Evolutionary conservation across 1,284 basidiomycete species (phyloP), one percentile per base, ranked within the genome.

Genomic region (Puccinia polysora): DNA sequence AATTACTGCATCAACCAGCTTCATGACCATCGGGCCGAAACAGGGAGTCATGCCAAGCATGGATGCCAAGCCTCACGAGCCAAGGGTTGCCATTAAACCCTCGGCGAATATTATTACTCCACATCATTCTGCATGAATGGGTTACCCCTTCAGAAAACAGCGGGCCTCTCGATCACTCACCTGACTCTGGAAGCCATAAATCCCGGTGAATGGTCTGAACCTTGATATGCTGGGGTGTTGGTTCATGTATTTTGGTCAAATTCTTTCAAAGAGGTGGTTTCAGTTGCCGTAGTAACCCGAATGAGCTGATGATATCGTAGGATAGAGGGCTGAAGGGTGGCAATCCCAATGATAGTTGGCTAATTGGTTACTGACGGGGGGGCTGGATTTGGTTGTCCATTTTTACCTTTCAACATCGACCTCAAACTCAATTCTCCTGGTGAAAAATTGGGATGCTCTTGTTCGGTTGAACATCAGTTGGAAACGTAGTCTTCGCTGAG

Each of bases 401-500:
- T 63, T 63, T 40, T 63, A 63, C 47, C 12, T 18, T 52, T 18
- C 23, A 25, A 52, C 20, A 25, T 7, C 8, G 7, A 23, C 20
- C 23, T 65, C 38, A 38, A 7, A 52, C 12, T 25, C 25, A 45
- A 63, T 47, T 7, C 23, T 65, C 40, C 40, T 45, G n/a, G 34
- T 32, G 34, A 43, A 23, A 49, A 65, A 52, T 53, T 55, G 63
- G 50, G 32, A 65, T 65, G 34, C n/a, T 38, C 36, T 53, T 30
- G 50, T 65, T 65, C 32, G 20, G 23, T 7, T 38, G 4, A 38
- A 53, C 45, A 55, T 65, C 76, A 78, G 78, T 77, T 69, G 78
- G 78, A n/a, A 76, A 94, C 84, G 93, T 97, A 79, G 88, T 95
- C 80, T 97, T 97, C 86, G 90, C 95, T 84, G 95, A 98, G 86